Conservation (phyloP, 1,284 basidiomycete genomes). For the Cystobasidium pallidum region DNA sequence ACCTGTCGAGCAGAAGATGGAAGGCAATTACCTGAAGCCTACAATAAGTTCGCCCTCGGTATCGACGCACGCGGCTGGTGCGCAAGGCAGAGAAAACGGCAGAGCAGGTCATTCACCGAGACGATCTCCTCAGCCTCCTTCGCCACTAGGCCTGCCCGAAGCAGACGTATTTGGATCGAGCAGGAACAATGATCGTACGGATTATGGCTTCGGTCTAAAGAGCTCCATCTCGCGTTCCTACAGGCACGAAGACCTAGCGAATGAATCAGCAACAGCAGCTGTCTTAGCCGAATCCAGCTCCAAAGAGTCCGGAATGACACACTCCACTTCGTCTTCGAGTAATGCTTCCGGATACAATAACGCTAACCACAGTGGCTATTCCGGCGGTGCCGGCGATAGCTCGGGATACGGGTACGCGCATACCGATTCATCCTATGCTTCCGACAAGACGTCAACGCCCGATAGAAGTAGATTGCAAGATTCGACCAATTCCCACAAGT, state of each 20-base stretch:
- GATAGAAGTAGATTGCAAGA: conserved; percentile 9
- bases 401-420: conserved; percentile 8
- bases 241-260: conserved; percentile 29
- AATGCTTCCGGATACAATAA: not conserved
- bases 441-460: conserved; percentile 24
- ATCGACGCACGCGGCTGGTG: not conserved
- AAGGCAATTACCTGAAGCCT: conserved; percentile 15
- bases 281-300: conserved; percentile 29
- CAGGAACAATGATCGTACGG: not conserved
- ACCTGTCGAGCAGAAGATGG: conserved; percentile 10
- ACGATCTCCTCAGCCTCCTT: conserved; percentile 19
- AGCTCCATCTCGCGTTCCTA: conserved; percentile 15
- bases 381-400: not conserved
- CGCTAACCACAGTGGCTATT: not conserved
- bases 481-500: not conserved
- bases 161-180: not conserved
- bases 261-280: conserved; percentile 38
- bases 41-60: conserved; percentile 7
- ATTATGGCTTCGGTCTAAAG: conserved; percentile 11
- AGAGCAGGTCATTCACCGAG: not conserved
- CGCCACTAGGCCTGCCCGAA: conserved; percentile 33
- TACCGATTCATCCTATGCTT: conserved; percentile 5
- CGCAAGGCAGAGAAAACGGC: not conserved
- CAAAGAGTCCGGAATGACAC: conserved; percentile 40
- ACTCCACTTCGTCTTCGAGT: conserved; percentile 20